Evolutionary conservation across 2,329 filamentous ascomycete species (phyloP), one percentile per base, ranked within the genome.

Genomic region (Microsporum audouinii): DNA sequence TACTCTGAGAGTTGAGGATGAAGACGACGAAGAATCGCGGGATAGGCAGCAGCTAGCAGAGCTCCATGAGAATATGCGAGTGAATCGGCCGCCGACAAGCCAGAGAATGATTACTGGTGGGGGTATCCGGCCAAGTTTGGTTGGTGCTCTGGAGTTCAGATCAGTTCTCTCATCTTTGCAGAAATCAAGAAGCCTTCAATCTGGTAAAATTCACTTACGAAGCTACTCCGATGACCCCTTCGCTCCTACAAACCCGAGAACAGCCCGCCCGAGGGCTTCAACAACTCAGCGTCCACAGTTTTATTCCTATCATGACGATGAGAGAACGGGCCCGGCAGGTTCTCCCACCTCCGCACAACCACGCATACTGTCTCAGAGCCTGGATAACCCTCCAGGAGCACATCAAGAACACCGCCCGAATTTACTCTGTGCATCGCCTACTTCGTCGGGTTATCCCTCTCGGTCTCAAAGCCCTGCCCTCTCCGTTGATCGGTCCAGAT

Each of bases 61-160:
- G 72, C 84, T 99, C 70, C 87, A 88, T 43, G 94, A 86, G 72
- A 96, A 90, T 72, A 99, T 99, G 94, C 88, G 92, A 61, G 81
- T 97, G 33, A 85, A 85, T 66, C 84, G 90, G 27, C 84, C 88
- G 0, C 77, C 78, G 36, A 80, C 84, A 55, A 80, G 80, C 51
- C 82, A 85, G 64, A 84, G 87, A 66, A 87, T 86, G 65, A 90
- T 81, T 55, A 84, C 89, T 1, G 82, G 91, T 63, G 92, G 86
- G 5, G 88, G 91, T 0, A 96, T 99, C 64, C 83, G 94, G 49
- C 92, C 94, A 1, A 97, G 94, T 77, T 78, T 99, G 55, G 87
- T 99, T 2, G 94, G 94, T 49, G 94, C 89, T 6, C 79, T 99
- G 61, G 94, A 99, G 74, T 99, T 99, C 68, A 84, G 91, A 67